Percentiles rank a stretch among this genome's conserved stretches.
phyloP scores from a whole-genome alignment of 345 rosid genomes.

The Isatis tinctoria region DNA sequence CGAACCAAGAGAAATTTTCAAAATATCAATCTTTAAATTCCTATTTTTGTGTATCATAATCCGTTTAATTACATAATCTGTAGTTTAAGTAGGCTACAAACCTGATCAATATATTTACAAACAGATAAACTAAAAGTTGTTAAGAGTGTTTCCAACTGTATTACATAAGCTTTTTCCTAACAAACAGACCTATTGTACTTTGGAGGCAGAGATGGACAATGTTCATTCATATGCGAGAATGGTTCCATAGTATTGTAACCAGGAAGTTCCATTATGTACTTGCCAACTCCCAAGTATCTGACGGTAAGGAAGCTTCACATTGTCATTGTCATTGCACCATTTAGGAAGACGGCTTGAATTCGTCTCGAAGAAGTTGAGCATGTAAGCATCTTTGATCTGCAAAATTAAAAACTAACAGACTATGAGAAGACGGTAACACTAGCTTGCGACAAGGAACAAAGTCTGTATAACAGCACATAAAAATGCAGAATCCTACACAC shows the following conservation, averaged over 20 bases:
- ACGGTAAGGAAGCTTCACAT: slow-evolving; percentile 75
- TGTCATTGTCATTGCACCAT: slow-evolving; percentile 90
- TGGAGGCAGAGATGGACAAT: slow-evolving; percentile 88
- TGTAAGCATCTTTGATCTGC: slow-evolving; percentile 90
- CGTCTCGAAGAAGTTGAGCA: slow-evolving; percentile 61
- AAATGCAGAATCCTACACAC: background rate
- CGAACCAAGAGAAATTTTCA: background rate
- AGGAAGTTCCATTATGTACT: slow-evolving; percentile 88
- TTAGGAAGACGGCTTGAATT: slow-evolving; percentile 74
- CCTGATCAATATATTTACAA: slow-evolving; percentile 14
- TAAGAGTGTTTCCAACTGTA: background rate
- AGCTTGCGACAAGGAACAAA: background rate
- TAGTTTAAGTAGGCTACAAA: background rate
- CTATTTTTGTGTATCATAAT: background rate
- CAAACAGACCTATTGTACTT: slow-evolving; percentile 45
- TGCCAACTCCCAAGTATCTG: slow-evolving; percentile 87
- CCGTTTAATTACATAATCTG: background rate
- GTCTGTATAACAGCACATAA: background rate
- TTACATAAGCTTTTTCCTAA: background rate
- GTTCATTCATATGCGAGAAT: slow-evolving; percentile 82
- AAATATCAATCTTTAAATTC: too few relatives aligned
- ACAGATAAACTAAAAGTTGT: background rate
- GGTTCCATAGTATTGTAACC: slow-evolving; percentile 81
- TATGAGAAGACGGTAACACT: background rate
- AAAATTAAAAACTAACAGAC: background rate